A percentile compares a stretch with the other conserved stretches of the same genome.
These are phyloP conservation scores for Pholiota adiposa DNA, from an alignment of 1,284 basidiomycete genomes.

Conservation along the genomic window DNA sequence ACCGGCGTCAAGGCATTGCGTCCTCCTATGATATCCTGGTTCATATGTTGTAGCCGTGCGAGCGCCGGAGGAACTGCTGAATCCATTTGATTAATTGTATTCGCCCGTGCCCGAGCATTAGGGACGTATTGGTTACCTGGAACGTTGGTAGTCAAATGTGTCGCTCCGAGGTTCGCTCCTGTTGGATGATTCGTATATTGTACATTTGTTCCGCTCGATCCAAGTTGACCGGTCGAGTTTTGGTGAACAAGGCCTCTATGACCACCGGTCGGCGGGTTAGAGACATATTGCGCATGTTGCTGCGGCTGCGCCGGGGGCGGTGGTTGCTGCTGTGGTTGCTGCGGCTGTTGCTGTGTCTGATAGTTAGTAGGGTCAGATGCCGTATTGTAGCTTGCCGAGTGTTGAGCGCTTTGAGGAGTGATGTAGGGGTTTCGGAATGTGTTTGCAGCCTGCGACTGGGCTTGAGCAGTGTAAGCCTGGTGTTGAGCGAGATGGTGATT, in stretches of 20 bases:
- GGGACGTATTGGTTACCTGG: slow-evolving; percentile 75
- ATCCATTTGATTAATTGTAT: slow-evolving; percentile 91
- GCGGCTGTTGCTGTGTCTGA: slow-evolving; percentile 31
- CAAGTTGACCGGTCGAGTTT: slow-evolving; percentile 53
- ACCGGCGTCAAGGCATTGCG: slow-evolving; percentile 87
- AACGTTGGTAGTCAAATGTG: slow-evolving; percentile 55
- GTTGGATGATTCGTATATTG: slow-evolving; percentile 47
- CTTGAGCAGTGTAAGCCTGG: slow-evolving; percentile 89
- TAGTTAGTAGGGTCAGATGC: slow-evolving; percentile 35
- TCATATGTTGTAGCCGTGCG: slow-evolving; percentile 87
- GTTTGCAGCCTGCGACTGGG: slow-evolving; percentile 70
- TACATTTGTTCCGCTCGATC: slow-evolving; percentile 39
- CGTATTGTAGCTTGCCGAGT: slow-evolving; percentile 35
- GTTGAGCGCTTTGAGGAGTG: slow-evolving; percentile 44
- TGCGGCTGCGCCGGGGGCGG: slow-evolving; percentile 27
- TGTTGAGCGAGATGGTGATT: slow-evolving; percentile 95
- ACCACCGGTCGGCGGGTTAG: slow-evolving; percentile 36
- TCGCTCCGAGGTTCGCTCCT: slow-evolving; percentile 28
- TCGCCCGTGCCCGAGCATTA: slow-evolving; percentile 73
- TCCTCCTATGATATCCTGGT: slow-evolving; percentile 81
- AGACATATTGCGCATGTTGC: slow-evolving; percentile 40
- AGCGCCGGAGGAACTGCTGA: slow-evolving; percentile 86
- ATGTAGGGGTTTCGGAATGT: slow-evolving; percentile 79
- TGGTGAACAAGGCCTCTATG: slow-evolving; percentile 50
- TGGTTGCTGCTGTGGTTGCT: slow-evolving; percentile 39